Conservation (phyloP, 2,329 filamentous ascomycete genomes). For the Claviceps cyperi region DNA sequence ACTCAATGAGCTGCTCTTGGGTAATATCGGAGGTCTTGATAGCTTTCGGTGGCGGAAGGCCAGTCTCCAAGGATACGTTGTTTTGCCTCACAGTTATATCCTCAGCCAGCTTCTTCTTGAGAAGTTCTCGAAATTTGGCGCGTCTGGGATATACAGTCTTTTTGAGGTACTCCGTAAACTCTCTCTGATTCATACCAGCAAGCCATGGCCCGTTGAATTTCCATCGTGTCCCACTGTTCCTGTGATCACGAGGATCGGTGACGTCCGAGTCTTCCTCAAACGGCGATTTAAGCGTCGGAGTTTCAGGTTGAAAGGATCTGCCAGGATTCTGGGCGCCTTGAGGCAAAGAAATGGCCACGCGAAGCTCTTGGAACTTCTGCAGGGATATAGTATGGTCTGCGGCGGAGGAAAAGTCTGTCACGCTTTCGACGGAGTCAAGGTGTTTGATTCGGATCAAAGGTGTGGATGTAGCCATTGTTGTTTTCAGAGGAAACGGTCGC, state of each 20-base stretch:
- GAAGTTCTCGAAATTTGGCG: conserved; percentile 37
- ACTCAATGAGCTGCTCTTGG: conserved; percentile 35
- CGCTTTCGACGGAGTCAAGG: conserved; percentile 72
- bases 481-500: conserved; percentile 62
- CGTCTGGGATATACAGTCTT: conserved; percentile 39
- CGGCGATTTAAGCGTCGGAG: conserved; percentile 29
- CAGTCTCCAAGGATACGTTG: conserved; percentile 24
- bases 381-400: conserved; percentile 69
- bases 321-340: conserved; percentile 10
- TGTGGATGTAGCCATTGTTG: conserved; percentile 56
- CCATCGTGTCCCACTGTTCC: conserved; percentile 39
- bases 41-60: conserved; percentile 13
- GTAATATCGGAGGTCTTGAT: conserved; percentile 26
- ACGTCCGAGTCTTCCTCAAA: conserved; percentile 45
- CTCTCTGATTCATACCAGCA: conserved; percentile 44
- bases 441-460: conserved; percentile 63
- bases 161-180: conserved; percentile 41
- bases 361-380: conserved; percentile 74
- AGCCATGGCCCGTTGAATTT: conserved; percentile 55
- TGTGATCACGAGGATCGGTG: conserved; percentile 26
- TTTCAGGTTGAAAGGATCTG: too few species aligned
- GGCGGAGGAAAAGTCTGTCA: conserved; percentile 78
- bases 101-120: conserved; percentile 34
- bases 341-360: conserved; percentile 52
- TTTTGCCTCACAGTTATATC: conserved; percentile 27